A percentile compares a stretch with the other conserved stretches of the same genome.
phyloP scores from a whole-genome alignment of 805 yeast genomes.

The Schizosaccharomyces pombe region DNA sequence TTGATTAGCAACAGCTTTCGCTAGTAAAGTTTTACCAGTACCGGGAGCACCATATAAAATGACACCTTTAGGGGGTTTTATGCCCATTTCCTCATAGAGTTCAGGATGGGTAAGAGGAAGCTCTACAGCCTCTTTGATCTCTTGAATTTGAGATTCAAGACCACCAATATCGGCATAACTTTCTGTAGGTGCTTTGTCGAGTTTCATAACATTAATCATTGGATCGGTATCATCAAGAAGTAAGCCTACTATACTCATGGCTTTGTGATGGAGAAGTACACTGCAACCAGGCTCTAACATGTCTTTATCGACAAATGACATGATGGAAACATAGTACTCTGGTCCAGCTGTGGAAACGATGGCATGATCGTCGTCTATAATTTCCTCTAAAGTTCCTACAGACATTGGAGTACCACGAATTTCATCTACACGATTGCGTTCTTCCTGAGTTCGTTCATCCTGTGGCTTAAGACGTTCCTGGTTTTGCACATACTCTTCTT shows the following conservation, averaged over 20 bases:
- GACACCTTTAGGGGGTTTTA: conserved; percentile 95
- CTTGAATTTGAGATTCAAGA: conserved; percentile 83
- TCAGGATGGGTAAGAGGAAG: conserved; percentile 91
- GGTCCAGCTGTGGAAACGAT: conserved; percentile 92
- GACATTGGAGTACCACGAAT: conserved; percentile 91
- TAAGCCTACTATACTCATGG: conserved; percentile 94
- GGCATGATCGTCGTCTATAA: conserved; percentile 95
- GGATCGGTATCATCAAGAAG: conserved; percentile 95
- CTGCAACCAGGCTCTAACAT: conserved; percentile 91
- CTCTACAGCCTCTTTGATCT: conserved; percentile 91
- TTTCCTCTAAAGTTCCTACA: conserved; percentile 88
- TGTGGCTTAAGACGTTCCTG: conserved; percentile 89
- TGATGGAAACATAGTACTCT: conserved; percentile 84
- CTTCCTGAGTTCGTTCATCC: conserved; percentile 90
- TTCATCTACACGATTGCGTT: conserved; percentile 82
- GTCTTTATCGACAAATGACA: conserved; percentile 92
- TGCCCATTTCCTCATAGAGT: conserved; percentile 93
- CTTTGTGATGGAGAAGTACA: conserved; percentile 80
- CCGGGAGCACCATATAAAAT: conserved; percentile 95
- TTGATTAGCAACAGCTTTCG: conserved; percentile 95
- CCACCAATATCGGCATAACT: conserved; percentile 96
- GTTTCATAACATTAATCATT: conserved; percentile 89
- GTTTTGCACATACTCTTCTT: conserved; percentile 79
- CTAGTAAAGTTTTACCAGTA: conserved; percentile 84
- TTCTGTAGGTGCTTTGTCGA: conserved; percentile 93